Evolutionary conservation across 192 early-diverging fungal species (phyloP).

Genomic region (Dimargaris xerosporica): DNA sequence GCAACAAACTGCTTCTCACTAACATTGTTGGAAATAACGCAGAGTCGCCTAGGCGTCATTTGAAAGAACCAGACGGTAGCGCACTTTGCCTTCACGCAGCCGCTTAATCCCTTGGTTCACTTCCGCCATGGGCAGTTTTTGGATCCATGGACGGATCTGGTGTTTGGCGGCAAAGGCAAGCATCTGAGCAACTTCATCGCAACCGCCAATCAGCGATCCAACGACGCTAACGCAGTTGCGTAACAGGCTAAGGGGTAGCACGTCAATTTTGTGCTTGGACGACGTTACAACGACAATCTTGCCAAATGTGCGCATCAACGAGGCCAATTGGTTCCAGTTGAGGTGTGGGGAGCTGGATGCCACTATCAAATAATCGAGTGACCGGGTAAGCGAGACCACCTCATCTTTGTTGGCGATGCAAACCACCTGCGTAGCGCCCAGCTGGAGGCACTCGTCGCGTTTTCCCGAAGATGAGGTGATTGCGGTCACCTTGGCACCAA

Average conservation of each 20-base stretch:
- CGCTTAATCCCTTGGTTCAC: constrained; percentile 33
- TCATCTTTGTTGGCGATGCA: background rate
- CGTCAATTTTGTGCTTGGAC: constrained; percentile 28
- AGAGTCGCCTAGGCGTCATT: too few species aligned
- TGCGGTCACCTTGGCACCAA: constrained; percentile 7
- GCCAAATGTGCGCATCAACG: constrained; percentile 26
- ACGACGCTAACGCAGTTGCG: constrained; percentile 21
- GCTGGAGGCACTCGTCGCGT: constrained; percentile 1
- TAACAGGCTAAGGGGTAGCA: constrained; percentile 23
- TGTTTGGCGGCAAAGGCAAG: constrained; percentile 36
- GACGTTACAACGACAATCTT: constrained; percentile 39
- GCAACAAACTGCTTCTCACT: too few species aligned
- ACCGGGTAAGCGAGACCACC: background rate
- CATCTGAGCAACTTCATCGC: constrained; percentile 37
- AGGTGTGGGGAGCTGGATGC: constrained; percentile 23
- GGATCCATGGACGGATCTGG: constrained; percentile 37
- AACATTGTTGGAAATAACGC: too few species aligned
- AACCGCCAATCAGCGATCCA: constrained; percentile 38
- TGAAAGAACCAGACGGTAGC: constrained; percentile 39
- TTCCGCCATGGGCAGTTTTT: constrained; percentile 35
- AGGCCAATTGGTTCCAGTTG: constrained; percentile 21
- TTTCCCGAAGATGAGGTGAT: background rate
- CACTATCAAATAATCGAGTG: background rate
- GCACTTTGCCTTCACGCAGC: constrained; percentile 33
- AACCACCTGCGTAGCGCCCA: constrained; percentile 5